phyloP scores from a whole-genome alignment of 2,329 filamentous ascomycete genomes.

The Fusarium zealandicum region DNA sequence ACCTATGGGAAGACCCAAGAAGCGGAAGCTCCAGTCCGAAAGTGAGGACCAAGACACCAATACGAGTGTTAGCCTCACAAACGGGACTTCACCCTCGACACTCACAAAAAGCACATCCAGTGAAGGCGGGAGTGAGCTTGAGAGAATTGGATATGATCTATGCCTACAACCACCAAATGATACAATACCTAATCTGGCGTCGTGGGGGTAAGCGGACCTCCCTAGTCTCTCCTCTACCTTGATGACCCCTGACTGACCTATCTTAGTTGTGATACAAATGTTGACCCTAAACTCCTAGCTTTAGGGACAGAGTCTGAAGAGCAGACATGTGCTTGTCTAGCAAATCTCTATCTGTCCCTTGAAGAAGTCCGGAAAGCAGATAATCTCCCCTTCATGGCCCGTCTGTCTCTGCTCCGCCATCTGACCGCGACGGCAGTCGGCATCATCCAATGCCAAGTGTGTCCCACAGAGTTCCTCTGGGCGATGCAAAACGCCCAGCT shows the following conservation, averaged over 20 bases:
- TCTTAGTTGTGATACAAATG: constrained; percentile 29
- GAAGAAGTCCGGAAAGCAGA: constrained; percentile 37
- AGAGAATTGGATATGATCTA: constrained; percentile 14
- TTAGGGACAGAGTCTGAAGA: constrained; percentile 15
- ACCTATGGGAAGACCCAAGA: constrained; percentile 40
- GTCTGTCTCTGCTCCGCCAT: constrained; percentile 25
- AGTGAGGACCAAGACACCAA: constrained; percentile 11
- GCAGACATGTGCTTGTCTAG: constrained; percentile 36
- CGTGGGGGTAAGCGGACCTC: constrained; percentile 22
- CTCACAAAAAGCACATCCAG: constrained; percentile 8
- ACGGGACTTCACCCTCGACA: constrained; percentile 15
- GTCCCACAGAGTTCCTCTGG: constrained; percentile 38
- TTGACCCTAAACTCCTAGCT: constrained; percentile 18
- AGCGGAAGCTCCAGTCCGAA: constrained; percentile 27
- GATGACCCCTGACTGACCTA: constrained; percentile 12
- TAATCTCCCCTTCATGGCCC: constrained; percentile 24
- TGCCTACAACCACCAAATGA: constrained; percentile 24
- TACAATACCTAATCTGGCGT: constrained; percentile 1
- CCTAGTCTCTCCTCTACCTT: too few species aligned
- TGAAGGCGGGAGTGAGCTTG: constrained; percentile 19
- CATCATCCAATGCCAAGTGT: constrained; percentile 34
- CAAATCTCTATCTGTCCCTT: constrained; percentile 35
- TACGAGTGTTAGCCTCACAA: background rate
- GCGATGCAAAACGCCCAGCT: constrained; percentile 41
- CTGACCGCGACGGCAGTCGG: constrained; percentile 22